Base-by-base conservation (phyloP, 371 early-diverging fungal genomes). In the Mucor velutinosus region DNA sequence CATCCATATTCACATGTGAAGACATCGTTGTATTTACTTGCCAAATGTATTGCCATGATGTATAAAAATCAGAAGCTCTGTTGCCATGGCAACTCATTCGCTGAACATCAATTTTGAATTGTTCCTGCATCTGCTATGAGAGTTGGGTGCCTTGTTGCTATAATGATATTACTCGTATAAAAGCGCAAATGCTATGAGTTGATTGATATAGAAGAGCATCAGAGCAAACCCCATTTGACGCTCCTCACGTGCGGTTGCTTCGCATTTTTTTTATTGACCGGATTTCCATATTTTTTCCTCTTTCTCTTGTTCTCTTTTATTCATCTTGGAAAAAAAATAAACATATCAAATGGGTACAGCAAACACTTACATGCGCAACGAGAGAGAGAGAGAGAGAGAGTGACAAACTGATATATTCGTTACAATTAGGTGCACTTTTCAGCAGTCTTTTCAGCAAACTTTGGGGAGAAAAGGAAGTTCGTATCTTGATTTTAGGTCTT, bases 401-500 rank as follows among this genome's bases (percentile, higher is more conserved):
- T 11, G 8, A 3, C 10, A 47, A 19, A 11, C 19, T 49, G 23
- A 49, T 49, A 7, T 12, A 49, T 19, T 23, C 19, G 23, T 49
- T 23, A 3, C 27, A 27, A 14, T 25, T 58, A 82, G 83, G 83
- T 67, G 79, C 77, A 45, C 62, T 83, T 55, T 83, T 83, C 45
- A 83, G 83, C 61, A 78, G 72, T 69, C 60, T 83, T 62, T 71
- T 83, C 29, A 73, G 71, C 25, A 79, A 76, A 68, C 73, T 83
- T 56, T 83, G 83, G 83, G 81, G 83, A 61, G 81, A 92, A 76
- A 91, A 90, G 69, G 94, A 97, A 82, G 90, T 96, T 83, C 94
- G 94, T 71, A 92, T 97, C 72, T 83, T 97, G 66, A 94, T 97
- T 85, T 87, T 97, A 33, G 98, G 98, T 39, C 88, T 95, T 60